Evolutionary conservation across 768 basidiomycete genomes (phyloP).

Genomic region (Polyporus arcularius): DNA sequence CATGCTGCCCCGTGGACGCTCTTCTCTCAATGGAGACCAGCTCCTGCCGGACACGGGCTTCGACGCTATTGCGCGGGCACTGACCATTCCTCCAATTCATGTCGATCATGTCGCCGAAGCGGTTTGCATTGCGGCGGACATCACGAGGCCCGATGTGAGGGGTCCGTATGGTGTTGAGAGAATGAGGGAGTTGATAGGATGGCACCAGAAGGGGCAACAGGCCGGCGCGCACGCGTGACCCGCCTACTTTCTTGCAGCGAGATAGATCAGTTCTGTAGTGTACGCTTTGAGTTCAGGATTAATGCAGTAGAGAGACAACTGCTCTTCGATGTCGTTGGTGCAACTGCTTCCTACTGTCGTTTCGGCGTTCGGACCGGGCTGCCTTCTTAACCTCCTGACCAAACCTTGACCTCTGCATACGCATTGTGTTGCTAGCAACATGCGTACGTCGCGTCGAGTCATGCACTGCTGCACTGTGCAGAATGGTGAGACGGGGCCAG

Average conservation of each 20-base stretch:
- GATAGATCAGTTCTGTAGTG: not conserved
- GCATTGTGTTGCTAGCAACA: too few species aligned
- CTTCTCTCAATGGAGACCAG: constrained; percentile 26
- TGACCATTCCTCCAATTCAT: constrained; percentile 89
- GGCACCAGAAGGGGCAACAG: constrained; percentile 43
- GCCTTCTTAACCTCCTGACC: too few species aligned
- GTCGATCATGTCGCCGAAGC: constrained; percentile 94
- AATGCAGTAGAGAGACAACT: too few species aligned
- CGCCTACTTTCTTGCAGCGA: not conserved
- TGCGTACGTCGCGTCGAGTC: too few species aligned
- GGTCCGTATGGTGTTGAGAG: constrained; percentile 69
- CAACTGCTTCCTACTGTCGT: too few species aligned
- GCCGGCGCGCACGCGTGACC: constrained; percentile 4
- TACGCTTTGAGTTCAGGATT: too few species aligned
- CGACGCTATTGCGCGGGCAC: constrained; percentile 72
- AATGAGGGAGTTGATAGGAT: constrained; percentile 80
- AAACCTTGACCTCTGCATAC: too few species aligned
- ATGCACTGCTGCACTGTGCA: not conserved
- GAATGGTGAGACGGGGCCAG: not conserved
- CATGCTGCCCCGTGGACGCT: constrained; percentile 32
- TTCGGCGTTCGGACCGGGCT: too few species aligned
- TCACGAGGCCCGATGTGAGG: constrained; percentile 42
- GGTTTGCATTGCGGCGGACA: constrained; percentile 63
- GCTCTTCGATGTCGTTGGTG: too few species aligned
- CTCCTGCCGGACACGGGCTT: constrained; percentile 47